phyloP scores from a whole-genome alignment of 768 basidiomycete species.

The Grammothele lineata region DNA sequence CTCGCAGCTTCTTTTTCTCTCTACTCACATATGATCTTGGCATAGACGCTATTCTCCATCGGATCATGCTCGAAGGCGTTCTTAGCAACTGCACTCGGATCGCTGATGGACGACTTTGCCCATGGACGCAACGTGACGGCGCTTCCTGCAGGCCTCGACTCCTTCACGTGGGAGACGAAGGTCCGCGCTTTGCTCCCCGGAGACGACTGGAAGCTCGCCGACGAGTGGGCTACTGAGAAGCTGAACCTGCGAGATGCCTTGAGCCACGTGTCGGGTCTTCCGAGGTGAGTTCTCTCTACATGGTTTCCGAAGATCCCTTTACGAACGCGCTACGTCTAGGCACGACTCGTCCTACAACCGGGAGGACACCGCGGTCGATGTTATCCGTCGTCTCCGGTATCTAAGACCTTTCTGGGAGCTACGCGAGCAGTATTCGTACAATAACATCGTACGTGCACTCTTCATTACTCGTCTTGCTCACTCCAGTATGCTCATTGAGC shows the following conservation, averaged over 20 bases:
- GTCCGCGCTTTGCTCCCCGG: constrained; percentile 32
- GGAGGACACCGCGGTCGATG: constrained; percentile 23
- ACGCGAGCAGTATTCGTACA: constrained; percentile 35
- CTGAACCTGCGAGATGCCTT: constrained; percentile 35
- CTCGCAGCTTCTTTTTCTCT: not conserved
- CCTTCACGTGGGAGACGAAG: constrained; percentile 27
- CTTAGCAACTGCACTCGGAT: constrained; percentile 21
- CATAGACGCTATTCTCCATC: constrained; percentile 27
- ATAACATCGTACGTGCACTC: constrained; percentile 28
- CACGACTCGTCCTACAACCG: constrained; percentile 31
- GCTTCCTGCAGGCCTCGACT: constrained; percentile 16
- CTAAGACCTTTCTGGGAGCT: constrained; percentile 31
- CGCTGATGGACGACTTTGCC: constrained; percentile 31
- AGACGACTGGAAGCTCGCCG: constrained; percentile 37
- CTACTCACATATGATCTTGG: not conserved
- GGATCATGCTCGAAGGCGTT: constrained; percentile 32
- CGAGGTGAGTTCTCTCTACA: constrained; percentile 29
- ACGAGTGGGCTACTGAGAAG: constrained; percentile 35
- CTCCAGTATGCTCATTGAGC: not conserved
- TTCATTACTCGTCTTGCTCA: too few species aligned
- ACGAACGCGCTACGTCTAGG: too few species aligned
- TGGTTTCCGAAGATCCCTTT: too few species aligned
- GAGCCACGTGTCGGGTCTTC: constrained; percentile 20
- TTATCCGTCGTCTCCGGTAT: constrained; percentile 25
- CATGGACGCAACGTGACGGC: constrained; percentile 23